phyloP scores from a whole-genome alignment of 352 stramenopile genomes.

The Phytopythium delawarense region DNA sequence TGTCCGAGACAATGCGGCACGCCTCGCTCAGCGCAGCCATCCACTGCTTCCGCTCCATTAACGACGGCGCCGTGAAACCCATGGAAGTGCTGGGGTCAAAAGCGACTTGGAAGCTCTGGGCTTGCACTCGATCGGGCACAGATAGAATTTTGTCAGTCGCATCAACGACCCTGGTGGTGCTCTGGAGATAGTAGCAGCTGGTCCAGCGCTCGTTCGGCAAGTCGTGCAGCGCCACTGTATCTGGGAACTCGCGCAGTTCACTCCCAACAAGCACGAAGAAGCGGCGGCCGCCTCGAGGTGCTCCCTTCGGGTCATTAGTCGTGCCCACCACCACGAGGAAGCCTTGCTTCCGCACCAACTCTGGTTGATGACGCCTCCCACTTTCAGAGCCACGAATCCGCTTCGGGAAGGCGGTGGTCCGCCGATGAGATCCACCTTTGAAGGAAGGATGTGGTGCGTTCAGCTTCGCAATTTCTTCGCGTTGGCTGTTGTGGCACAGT shows the following conservation, averaged over 20 bases:
- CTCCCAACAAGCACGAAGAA: constrained; percentile 32
- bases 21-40: constrained; percentile 30
- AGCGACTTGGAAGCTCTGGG: constrained; percentile 37
- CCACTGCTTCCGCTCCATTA: constrained; percentile 47
- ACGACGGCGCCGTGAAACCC: constrained; percentile 34
- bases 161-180: constrained; percentile 12
- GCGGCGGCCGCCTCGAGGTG: constrained; percentile 12
- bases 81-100: constrained; percentile 15
- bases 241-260: constrained; percentile 29
- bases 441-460: neutral
- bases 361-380: constrained; percentile 2
- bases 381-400: neutral
- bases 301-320: neutral
- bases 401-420: no score
- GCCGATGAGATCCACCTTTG: neutral
- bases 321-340: constrained; percentile 19
- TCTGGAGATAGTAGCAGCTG: constrained; percentile 17
- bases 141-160: neutral
- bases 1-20: neutral
- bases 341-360: constrained; percentile 30
- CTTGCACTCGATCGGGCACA: constrained; percentile 14
- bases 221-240: constrained; percentile 21
- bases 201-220: constrained; percentile 11
- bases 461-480: constrained; percentile 25
- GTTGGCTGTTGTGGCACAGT: constrained; percentile 24